A percentile compares a stretch with the other conserved stretches of the same genome.
Evolutionary conservation across 352 stramenopile genomes (phyloP).

Genomic region (Saprolegnia parasitica): DNA sequence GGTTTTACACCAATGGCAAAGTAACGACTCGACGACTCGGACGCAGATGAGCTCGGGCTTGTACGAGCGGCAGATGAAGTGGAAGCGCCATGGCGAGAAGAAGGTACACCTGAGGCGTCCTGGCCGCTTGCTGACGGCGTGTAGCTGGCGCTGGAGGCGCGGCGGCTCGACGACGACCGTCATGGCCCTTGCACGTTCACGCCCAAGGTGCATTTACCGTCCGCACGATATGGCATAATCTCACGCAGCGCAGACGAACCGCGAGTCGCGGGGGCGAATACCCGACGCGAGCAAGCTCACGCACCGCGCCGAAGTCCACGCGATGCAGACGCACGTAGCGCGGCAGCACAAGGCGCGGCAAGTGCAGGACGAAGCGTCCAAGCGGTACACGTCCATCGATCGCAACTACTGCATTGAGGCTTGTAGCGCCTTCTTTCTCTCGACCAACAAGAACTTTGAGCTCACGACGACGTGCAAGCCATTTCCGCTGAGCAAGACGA

Average conservation of each 20-base stretch:
- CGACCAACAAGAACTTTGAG: constrained; percentile 50
- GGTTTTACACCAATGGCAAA: background rate
- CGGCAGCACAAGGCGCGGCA: constrained; percentile 51
- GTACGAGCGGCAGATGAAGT: constrained; percentile 30
- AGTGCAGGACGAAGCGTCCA: constrained; percentile 36
- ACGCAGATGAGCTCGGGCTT: background rate
- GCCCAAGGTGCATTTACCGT: constrained; percentile 38
- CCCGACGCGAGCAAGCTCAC: constrained; percentile 36
- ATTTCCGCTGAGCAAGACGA: constrained; percentile 60
- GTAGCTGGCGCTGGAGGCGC: constrained; percentile 41
- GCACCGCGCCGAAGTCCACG: constrained; percentile 54
- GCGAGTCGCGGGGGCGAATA: background rate
- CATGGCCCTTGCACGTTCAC: constrained; percentile 56
- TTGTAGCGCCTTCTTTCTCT: constrained; percentile 35
- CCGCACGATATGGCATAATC: background rate
- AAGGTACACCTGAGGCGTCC: background rate
- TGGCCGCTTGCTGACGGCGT: background rate
- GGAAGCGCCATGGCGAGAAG: constrained; percentile 28
- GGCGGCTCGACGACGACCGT: constrained; percentile 41
- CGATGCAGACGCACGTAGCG: constrained; percentile 52
- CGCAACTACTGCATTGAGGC: too few species aligned
- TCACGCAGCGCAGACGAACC: constrained; percentile 1
- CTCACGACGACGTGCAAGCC: constrained; percentile 46
- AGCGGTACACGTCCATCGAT: constrained; percentile 35
- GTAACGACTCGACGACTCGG: background rate